Evolutionary conservation across 2,329 filamentous ascomycete species (phyloP).

Genomic region (Aspergillus pseudonomiae): DNA sequence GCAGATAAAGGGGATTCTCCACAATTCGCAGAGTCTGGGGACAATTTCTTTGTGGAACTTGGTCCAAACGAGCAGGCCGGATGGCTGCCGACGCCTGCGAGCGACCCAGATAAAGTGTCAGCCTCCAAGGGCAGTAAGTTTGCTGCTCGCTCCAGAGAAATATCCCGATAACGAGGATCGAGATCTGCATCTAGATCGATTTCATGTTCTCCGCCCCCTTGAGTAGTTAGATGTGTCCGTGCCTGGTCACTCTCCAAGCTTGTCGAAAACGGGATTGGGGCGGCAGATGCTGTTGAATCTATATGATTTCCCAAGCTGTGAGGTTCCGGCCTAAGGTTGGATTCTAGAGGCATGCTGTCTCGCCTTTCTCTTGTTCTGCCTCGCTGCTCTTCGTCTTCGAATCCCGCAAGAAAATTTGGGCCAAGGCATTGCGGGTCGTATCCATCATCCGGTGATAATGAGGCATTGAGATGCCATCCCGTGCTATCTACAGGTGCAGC

Average conservation of each 20-base stretch:
- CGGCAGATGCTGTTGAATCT: background rate
- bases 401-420: background rate
- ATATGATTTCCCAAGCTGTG: slow-evolving; percentile 4
- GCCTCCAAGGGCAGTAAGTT: slow-evolving; percentile 14
- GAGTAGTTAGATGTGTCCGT: background rate
- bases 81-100: slow-evolving; percentile 29
- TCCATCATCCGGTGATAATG: slow-evolving; percentile 4
- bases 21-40: slow-evolving; percentile 12
- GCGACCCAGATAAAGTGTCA: slow-evolving; percentile 20
- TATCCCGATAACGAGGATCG: slow-evolving; percentile 17
- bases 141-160: slow-evolving; percentile 5
- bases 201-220: slow-evolving; percentile 17
- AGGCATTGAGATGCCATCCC: slow-evolving; percentile 8
- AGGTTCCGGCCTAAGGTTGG: background rate
- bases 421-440: background rate
- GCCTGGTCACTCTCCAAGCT: background rate
- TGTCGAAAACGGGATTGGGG: background rate
- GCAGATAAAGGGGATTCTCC: slow-evolving; percentile 19
- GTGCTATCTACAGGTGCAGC: slow-evolving; percentile 11
- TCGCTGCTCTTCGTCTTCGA: slow-evolving; percentile 1
- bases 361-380: background rate
- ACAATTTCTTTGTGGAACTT: slow-evolving; percentile 12
- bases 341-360: slow-evolving; percentile 3
- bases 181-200: slow-evolving; percentile 23
- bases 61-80: slow-evolving; percentile 19